Conservation (phyloP, 2,329 filamentous ascomycete genomes). For the Exophiala aquamarina region DNA sequence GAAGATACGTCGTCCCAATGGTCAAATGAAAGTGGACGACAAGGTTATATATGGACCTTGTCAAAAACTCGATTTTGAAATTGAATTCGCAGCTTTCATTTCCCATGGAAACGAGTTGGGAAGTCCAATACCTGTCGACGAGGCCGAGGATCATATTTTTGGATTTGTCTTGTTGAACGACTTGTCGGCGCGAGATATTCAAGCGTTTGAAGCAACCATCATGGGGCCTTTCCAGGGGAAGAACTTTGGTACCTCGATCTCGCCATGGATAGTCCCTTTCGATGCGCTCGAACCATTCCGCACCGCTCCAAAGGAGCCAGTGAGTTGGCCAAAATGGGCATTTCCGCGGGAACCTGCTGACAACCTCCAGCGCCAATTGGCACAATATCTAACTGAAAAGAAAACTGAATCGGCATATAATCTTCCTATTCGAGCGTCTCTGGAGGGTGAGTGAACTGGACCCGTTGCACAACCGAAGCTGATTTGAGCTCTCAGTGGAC, state of each 20-base stretch:
- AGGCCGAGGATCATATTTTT: constrained; percentile 71
- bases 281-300: constrained; percentile 49
- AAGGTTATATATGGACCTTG: constrained; percentile 42
- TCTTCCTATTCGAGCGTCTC: constrained; percentile 7
- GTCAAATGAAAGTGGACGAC: constrained; percentile 8
- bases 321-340: not conserved
- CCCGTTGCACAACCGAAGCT: not conserved
- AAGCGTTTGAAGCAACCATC: constrained; percentile 44
- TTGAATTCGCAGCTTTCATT: constrained; percentile 75
- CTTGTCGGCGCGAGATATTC: constrained; percentile 56
- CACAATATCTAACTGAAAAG: constrained; percentile 6
- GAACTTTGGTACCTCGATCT: constrained; percentile 59
- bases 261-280: constrained; percentile 61
- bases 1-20: constrained; percentile 11
- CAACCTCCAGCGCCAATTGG: constrained; percentile 2
- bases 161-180: constrained; percentile 81
- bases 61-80: constrained; percentile 71
- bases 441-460: constrained; percentile 7
- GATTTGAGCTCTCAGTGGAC: not conserved
- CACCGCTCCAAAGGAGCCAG: constrained; percentile 4
- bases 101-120: constrained; percentile 64
- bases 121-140: constrained; percentile 58
- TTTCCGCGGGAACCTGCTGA: not conserved
- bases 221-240: constrained; percentile 63
- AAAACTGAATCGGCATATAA: constrained; percentile 6